These are phyloP conservation scores for Ehretia macrophylla DNA, from an alignment of 257 asterid species.

Conservation along the genomic window DNA sequence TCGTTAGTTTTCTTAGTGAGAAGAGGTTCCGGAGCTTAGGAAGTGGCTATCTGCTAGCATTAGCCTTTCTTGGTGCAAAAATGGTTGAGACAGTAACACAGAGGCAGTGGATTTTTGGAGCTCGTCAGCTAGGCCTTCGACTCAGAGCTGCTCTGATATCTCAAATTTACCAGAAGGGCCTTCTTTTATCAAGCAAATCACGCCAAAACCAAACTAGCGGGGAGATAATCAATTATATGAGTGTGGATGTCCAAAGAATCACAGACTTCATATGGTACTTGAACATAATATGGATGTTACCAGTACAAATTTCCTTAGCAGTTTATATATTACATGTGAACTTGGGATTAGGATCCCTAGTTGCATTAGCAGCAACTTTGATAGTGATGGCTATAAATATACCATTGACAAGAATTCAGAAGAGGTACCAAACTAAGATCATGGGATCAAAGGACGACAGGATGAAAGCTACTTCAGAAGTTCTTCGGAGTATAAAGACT, in stretches of 20 bases:
- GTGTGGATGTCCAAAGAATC: conserved; percentile 91
- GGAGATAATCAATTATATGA: conserved; percentile 86
- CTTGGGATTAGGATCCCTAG: conserved; percentile 69
- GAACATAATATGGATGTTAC: conserved; percentile 85
- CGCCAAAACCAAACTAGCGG: conserved; percentile 83
- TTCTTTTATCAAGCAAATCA: conserved; percentile 67
- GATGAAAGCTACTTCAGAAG: conserved; percentile 88
- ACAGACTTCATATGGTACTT: conserved; percentile 85
- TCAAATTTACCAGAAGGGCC: conserved; percentile 79
- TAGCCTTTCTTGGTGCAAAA: conserved; percentile 82
- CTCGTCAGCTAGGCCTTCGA: conserved; percentile 89
- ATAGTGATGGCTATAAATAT: conserved; percentile 65
- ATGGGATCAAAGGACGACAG: conserved; percentile 93
- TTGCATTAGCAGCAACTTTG: conserved; percentile 65
- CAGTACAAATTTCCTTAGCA: conserved; percentile 76
- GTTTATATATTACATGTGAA: conserved; percentile 64
- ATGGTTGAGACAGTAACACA: conserved; percentile 78
- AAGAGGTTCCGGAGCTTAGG: conserved; percentile 49
- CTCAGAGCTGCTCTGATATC: conserved; percentile 80
- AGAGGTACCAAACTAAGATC: conserved; percentile 65
- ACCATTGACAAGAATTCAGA: conserved; percentile 67
- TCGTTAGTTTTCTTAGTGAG: conserved; percentile 58
- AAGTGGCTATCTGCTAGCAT: conserved; percentile 75
- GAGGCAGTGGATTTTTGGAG: conserved; percentile 98
- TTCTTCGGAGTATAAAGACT: conserved; percentile 77